Conservation (phyloP, 176 grass and related monocot genomes). For the Triticum urartu region DNA sequence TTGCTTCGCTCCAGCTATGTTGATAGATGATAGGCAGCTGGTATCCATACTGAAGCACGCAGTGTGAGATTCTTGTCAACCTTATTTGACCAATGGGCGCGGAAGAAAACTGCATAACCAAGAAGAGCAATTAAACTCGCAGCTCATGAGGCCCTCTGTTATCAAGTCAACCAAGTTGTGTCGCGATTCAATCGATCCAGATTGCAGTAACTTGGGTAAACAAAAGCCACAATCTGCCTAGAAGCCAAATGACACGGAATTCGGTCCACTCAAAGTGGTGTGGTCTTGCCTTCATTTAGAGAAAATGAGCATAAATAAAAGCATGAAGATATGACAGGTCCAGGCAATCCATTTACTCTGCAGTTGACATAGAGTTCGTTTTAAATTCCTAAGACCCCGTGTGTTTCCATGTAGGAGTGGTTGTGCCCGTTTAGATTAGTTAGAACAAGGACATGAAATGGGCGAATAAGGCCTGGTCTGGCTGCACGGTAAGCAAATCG, state of each 20-base stretch:
- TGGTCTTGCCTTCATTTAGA: background rate
- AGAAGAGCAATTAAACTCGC: background rate
- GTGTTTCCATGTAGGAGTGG: background rate
- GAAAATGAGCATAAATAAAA: background rate
- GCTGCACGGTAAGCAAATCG: background rate
- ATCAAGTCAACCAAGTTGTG: background rate
- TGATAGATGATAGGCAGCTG: slow-evolving; percentile 56
- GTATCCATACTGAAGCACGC: slow-evolving; percentile 51
- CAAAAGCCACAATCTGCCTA: too few relatives aligned
- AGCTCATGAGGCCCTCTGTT: background rate
- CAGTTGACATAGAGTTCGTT: background rate
- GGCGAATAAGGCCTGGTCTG: background rate
- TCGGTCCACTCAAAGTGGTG: background rate
- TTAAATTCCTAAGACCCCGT: background rate
- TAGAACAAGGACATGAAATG: background rate
- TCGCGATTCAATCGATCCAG: background rate
- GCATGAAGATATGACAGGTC: background rate
- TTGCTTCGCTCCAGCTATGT: slow-evolving; percentile 55
- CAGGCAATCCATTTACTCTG: background rate
- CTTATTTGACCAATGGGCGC: background rate
- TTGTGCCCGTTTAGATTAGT: background rate
- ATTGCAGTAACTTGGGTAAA: background rate
- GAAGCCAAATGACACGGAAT: too few relatives aligned
- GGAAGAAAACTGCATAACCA: background rate
- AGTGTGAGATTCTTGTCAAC: background rate